Conservation (phyloP, 805 yeast genomes). For the Starmerella bombi region DNA sequence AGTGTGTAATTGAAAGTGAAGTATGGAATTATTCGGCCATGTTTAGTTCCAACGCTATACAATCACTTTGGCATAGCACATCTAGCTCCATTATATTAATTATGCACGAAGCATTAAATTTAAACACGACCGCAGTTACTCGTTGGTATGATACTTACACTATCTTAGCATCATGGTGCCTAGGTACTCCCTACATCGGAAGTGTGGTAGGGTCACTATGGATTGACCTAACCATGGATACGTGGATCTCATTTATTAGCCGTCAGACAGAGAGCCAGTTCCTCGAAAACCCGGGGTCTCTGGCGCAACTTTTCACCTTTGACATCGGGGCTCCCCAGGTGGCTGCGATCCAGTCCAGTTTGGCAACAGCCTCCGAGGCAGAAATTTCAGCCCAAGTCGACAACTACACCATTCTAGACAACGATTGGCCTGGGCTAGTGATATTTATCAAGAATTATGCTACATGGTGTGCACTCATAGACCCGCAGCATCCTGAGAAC, state of each 20-base stretch:
- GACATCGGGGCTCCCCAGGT: slow-evolving; percentile 28
- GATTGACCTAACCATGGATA: slow-evolving; percentile 12
- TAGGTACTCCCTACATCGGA: too few relatives aligned
- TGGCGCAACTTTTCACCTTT: slow-evolving; percentile 22
- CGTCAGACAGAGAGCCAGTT: slow-evolving; percentile 5
- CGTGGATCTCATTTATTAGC: slow-evolving; percentile 10
- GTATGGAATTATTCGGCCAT: too few relatives aligned
- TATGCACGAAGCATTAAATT: too few relatives aligned
- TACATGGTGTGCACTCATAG: slow-evolving; percentile 35
- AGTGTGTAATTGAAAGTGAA: too few relatives aligned
- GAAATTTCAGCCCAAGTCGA: slow-evolving; percentile 22
- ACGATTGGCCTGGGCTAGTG: slow-evolving; percentile 36
- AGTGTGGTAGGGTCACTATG: too few relatives aligned
- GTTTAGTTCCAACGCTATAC: too few relatives aligned
- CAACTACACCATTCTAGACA: slow-evolving; percentile 25
- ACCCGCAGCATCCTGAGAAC: slow-evolving; percentile 38
- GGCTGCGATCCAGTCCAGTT: slow-evolving; percentile 29
- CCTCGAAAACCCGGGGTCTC: slow-evolving; percentile 9
- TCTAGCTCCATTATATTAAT: too few relatives aligned
- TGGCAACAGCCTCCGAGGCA: slow-evolving; percentile 18
- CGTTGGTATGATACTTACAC: too few relatives aligned
- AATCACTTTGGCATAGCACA: too few relatives aligned
- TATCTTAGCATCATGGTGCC: too few relatives aligned
- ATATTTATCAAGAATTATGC: slow-evolving; percentile 39
- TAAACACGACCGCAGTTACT: too few relatives aligned